Evolutionary conservation across 2,329 filamentous ascomycete genomes (phyloP), one percentile per base, ranked within the genome.

Genomic region (Diaporthe velutina): DNA sequence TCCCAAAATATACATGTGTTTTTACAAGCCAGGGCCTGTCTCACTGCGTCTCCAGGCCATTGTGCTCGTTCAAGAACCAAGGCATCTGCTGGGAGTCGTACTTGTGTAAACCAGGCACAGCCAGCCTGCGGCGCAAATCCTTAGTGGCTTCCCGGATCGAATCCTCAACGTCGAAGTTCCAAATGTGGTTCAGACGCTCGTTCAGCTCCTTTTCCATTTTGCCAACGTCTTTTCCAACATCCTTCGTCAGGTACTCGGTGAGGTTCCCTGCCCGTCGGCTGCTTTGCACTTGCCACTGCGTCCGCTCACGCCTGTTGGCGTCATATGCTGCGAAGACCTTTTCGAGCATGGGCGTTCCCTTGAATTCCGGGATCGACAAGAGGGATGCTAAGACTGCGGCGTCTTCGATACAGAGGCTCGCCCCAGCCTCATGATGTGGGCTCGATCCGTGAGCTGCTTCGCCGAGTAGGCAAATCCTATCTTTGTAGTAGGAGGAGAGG

Each of bases 371-470:
- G 45, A 87, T 83, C 0, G 84, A 85, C 0, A 92, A 81, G 0
- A 91, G 79, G 4, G 85, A 83, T 0, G 86, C 84, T 1, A 87
- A 78, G 3, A 86, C 81, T 22, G 83, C 83, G 1, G 82, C 83
- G 74, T 91, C 89, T 76, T 91, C 88, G 73, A 92, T 88, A 1
- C 88, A 89, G 78, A 91, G 86, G 1, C 89, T 89, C 0, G 89
- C 87, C 3, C 91, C 91, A 1, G 90, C 87, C 0, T 90, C 91
- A 55, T 91, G 88, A 52, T 90, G 88, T 0, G 91, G 91, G 0
- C 90, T 89, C 52, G 89, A 89, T 0, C 90, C 90, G 79, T 93
- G 91, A 0, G 91, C 91, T 0, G 91, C 90, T 78, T 93, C 91
- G 19, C 91, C 91, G 0, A 90, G 80, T 2, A 93, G 84, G 50